Base-by-base conservation (phyloP, 2,329 filamentous ascomycete genomes). In the Aspergillus ochraceoroseus region DNA sequence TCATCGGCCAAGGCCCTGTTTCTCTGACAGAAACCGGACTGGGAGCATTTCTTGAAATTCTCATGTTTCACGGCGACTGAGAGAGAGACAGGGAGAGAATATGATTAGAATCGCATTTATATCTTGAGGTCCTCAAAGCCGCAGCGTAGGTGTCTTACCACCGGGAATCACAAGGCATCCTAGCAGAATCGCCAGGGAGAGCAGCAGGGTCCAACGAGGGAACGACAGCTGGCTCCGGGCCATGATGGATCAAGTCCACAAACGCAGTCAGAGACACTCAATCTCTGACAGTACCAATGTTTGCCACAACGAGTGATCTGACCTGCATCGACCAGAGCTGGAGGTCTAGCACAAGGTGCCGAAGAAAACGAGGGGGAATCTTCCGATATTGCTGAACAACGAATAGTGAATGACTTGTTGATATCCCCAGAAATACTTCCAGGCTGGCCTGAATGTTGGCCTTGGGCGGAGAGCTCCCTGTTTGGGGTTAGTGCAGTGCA, bases 11-110 rank as follows among this genome's bases (percentile, higher is more conserved):
- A 89, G 26, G 79, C 85, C 63, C 92, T 82, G 69, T 96, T 96
- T 51, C 92, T 85, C 63, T 88, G 92, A 70, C 92, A 98, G 72
- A 98, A 98, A 57, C 92, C 92, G 3, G 90, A 92, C 63, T 98
- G 90, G 53, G 85, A 72, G 71, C 92, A 98, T 56, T 85, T 95
- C 63, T 96, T 98, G 76, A 96, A 98, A 65, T 94, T 89, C 57
- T 95, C 82, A 62, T 95, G 85, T 70, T 98, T 98, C 37, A 98
- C 92, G 56, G 79, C 75, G 51, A 78, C 88, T 94, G 18, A n/a
- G 20, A 15, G 7, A 22, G 22, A 20, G 12, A 13, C 12, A n/a
- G n/a, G n/a, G n/a, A n/a, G n/a, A n/a, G n/a, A n/a, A n/a, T n/a
- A n/a, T n/a, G n/a, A 13, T 53, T 36, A 49, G 40, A 34, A 3